Percentiles rank a stretch among this genome's conserved stretches.
Conservation (phyloP, 2,329 filamentous ascomycete species). For the Amauroascus verrucosus region DNA sequence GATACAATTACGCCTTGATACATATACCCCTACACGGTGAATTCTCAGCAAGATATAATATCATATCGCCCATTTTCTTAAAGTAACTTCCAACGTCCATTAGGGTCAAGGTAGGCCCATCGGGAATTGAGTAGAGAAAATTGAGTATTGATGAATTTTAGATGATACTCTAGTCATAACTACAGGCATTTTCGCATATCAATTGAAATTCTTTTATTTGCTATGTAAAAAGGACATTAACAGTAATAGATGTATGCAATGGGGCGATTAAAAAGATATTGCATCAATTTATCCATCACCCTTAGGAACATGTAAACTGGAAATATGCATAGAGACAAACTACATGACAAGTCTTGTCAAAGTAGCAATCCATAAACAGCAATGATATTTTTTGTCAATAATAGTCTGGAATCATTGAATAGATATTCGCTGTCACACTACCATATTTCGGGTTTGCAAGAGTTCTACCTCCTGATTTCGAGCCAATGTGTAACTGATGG, state of each 20-base stretch:
- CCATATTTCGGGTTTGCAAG: neutral
- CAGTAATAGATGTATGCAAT: neutral
- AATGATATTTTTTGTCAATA: neutral
- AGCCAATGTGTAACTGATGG: neutral
- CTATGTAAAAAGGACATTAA: constrained; percentile 2
- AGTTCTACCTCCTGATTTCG: neutral
- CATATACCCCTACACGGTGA: too few relatives aligned
- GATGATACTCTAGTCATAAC: too few relatives aligned
- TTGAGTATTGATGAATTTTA: too few relatives aligned
- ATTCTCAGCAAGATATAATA: too few relatives aligned
- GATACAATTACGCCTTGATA: too few relatives aligned
- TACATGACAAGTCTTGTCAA: neutral
- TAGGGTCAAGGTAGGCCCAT: too few relatives aligned
- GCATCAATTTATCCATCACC: constrained; percentile 1
- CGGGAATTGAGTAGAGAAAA: too few relatives aligned
- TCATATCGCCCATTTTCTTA: too few relatives aligned
- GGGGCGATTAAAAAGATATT: constrained; percentile 4
- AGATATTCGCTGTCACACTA: neutral
- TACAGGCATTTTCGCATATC: too few relatives aligned
- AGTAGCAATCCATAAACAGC: constrained; percentile 1
- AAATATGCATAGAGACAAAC: constrained; percentile 1
- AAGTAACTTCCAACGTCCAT: too few relatives aligned
- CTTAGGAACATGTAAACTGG: neutral
- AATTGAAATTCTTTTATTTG: neutral
- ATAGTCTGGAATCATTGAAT: neutral